A percentile compares a stretch with the other conserved stretches of the same genome.
These are phyloP conservation scores for Pyrenophora tritici-repentis DNA, from an alignment of 2,329 filamentous ascomycete genomes.

Conservation along the genomic window DNA sequence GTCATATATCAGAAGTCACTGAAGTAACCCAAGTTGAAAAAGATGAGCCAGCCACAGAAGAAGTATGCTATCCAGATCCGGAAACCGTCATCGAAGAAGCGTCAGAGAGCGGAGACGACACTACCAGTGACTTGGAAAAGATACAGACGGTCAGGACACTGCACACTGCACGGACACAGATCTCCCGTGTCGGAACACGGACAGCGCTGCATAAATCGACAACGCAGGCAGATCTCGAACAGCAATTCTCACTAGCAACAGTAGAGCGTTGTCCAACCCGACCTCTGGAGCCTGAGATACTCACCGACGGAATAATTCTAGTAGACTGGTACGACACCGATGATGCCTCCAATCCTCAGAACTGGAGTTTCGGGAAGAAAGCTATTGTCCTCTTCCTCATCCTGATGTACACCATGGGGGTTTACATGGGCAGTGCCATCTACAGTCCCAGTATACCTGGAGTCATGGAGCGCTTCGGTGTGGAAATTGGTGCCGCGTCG, in stretches of 20 bases:
- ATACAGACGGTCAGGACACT: slow-evolving; percentile 35
- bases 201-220: slow-evolving; percentile 44
- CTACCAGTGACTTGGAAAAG: slow-evolving; percentile 42
- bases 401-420: slow-evolving; percentile 66
- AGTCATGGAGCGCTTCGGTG: slow-evolving; percentile 59
- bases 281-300: slow-evolving; percentile 42
- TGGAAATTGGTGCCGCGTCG: slow-evolving; percentile 58
- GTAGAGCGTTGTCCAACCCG: slow-evolving; percentile 44
- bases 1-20: slow-evolving; percentile 16
- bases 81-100: slow-evolving; percentile 34
- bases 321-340: slow-evolving; percentile 54
- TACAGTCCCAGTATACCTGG: slow-evolving; percentile 54
- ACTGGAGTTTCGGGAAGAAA: slow-evolving; percentile 47
- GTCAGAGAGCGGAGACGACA: slow-evolving; percentile 20
- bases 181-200: slow-evolving; percentile 46
- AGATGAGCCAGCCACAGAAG: slow-evolving; percentile 31
- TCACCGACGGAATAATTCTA: slow-evolving; percentile 46
- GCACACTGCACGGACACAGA: slow-evolving; percentile 33
- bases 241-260: slow-evolving; percentile 44
- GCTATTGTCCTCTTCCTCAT: slow-evolving; percentile 47
- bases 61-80: slow-evolving; percentile 28
- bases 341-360: slow-evolving; percentile 48
- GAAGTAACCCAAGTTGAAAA: slow-evolving; percentile 10
- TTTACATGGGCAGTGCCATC: slow-evolving; percentile 60
- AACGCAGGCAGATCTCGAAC: slow-evolving; percentile 49